Evolutionary conservation across 192 early-diverging fungal species (phyloP), one percentile per base, ranked within the genome.

Genomic region (Podila epigama): DNA sequence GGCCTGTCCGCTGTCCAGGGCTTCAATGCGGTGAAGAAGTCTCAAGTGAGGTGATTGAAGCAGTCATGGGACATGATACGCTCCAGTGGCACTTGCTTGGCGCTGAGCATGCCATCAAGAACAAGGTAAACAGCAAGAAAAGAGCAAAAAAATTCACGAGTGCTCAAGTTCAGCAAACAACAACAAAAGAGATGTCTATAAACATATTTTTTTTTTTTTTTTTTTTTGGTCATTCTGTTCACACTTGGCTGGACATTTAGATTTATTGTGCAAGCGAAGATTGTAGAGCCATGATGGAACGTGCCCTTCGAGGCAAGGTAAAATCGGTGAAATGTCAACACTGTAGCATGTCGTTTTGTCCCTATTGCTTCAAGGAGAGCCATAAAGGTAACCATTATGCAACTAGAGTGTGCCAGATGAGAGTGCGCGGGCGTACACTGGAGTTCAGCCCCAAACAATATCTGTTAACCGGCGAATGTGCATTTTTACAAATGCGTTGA

Each of bases 21-120:
- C 20, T 25, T 1, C 4, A 39, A 1, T 72, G 70, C 16, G 22
- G 27, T 2, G 32, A 44, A 13, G 13, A 8, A 12, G 25, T 72
- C 2, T 28, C 44, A 10, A 22, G 18, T 13, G 10, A 39, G 51
- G 25, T 65, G 15, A 56, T 72, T 18, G 70, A 66, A 39, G 63
- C 50, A 3, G 16, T 60, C 18, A 36, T 65, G 0, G 70, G 70
- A 0, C 16, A 34, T 5, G 63, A 42, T 16, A 58, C 63, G 0
- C 9, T 51, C 15, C 37, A 48, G 37, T 72, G 70, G 70, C 63
- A 72, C 27, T 10, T 40, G 8, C 51, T 66, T 4, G 70, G 63
- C 4, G 57, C 66, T 20, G 63, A 72, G 33, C 62, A 54, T 35
- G 70, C 70, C 6, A 44, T 71, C 25, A 63, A 48, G 60, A 71